Evolutionary conservation across 306 rosid genomes (phyloP), one percentile per base, ranked within the genome.

Genomic region (Pachyrhizus erosus): DNA sequence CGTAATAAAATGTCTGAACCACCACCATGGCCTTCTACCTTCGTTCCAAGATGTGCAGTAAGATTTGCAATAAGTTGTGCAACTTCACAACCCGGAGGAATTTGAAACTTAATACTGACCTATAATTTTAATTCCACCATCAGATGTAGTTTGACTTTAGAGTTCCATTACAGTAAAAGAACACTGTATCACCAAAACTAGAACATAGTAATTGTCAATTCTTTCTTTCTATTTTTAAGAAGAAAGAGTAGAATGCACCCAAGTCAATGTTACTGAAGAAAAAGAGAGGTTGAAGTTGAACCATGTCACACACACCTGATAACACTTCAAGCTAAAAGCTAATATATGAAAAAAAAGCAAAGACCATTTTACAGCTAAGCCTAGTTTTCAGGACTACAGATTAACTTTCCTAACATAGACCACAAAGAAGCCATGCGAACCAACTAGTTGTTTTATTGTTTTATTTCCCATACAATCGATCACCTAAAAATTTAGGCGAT

Each of bases 1-100:
- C 94, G 97, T 86, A 93, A 76, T 49, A 80, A 71, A 93, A 90
- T 91, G 82, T 89, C 90, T 18, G 93, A 87, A 71, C 93, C 97
- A 84, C 90, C 91, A 37, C 86, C 89, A 58, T 33, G 57, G 83
- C 86, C 93, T 85, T 95, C 94, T 77, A 70, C 86, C 82, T 90
- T 91, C 72, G 84, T 77, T 67, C 99, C 99, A 71, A 95, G 94
- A 76, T 84, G 82, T 21, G 94, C 85, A 85, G 88, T 88, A 70
- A 95, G 87, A 80, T 84, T 89, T 66, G 93, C 92, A 81, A 95
- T 83, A 87, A 95, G 89, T 69, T 88, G 94, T 24, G 98, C 73
- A 62, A 85, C 75, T 77, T 95, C 97, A 91, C 97, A 88, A 11
- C 88, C 85, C 17, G 93, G 85, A 83, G 98, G 97, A 84, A 91